Evolutionary conservation across 1,284 basidiomycete genomes (phyloP), one percentile per base, ranked within the genome.

Genomic region (Macrocystidia cucumis): DNA sequence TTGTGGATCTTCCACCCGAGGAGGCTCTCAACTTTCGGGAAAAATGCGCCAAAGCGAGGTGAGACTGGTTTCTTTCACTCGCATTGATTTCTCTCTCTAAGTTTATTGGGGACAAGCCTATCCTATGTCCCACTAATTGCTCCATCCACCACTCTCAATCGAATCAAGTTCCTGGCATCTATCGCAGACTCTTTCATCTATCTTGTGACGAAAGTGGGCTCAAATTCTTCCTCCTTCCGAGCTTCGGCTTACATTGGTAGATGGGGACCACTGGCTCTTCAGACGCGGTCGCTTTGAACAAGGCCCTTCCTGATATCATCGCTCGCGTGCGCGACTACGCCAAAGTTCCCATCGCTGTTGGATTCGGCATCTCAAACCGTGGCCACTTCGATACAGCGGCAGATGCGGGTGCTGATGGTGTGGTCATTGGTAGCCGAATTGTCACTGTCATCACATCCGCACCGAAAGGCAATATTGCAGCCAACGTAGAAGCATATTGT

Each of bases 131-230:
- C 96, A 3, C 67, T 99, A 23, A 85, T 99, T 46, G 93, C 95
- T 1, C 96, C 96, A 3, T 95, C 91, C 1, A 98, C 96, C 1
- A 83, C 85, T 12, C 65, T 86, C 30, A 67, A 76, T 39, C 86
- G 96, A 25, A 89, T 98, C 55, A 81, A 87, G 53, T 95, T 96
- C 65, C 72, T 99, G 21, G 68, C 89, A 4, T 80, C 82, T 5
- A 95, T 98, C 44, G 93, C 96, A 14, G 95, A 98, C 59, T 83
- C 87, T 3, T 98, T 98, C 69, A 91, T 99, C 49, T 99, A 99
- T 57, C 82, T 98, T 36, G 91, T 96, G 7, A 92, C 89, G 23
- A 91, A 89, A 68, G 87, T 86, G 47, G 32, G 61, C 13, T 11
- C 8, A 25, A 25, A 8, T 8, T 25, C 8, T 30, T 18, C 19